Evolutionary conservation across 1,284 basidiomycete species (phyloP), one percentile per base, ranked within the genome.

Genomic region (Tilletia indica): DNA sequence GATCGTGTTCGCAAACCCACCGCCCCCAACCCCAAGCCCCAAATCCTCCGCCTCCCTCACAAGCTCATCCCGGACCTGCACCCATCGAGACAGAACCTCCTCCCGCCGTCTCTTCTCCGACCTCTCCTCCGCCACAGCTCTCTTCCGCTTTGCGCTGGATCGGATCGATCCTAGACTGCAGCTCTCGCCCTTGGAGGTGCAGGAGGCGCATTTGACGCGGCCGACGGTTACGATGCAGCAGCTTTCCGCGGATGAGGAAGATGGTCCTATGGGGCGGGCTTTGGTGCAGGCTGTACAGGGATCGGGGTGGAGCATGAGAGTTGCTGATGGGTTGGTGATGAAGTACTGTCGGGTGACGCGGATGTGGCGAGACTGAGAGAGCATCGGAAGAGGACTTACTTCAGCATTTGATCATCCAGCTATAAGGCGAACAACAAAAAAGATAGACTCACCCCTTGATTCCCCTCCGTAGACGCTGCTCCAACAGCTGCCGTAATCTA

Each of bases 161-260:
- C 51, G 51, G 51, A 54, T 25, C 12, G 51, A 54, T 11, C 51
- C 51, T 2, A 54, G 51, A 25, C 19, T n/a, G 51, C 51, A 54
- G 6, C 12, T 16, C 51, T 54, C 51, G 51, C 51, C 51, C 16
- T 54, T 54, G 51, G 51, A 54, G 51, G 51, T 54, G 51, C 51
- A 54, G 2, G 21, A 6, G 51, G 51, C 51, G 51, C 51, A 54
- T 54, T 54, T 54, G 51, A 54, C 51, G 51, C 51, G 51, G 51
- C 51, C 51, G 16, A 54, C 16, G 51, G 51, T 25, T 11, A 54
- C 51, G 51, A 54, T 54, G 51, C 51, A 54, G 42, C 42, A 45
- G 6, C 6, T 9, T 9, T 45, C 42, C 14, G 42, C 42, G 9
- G 42, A 45, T 0, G 42, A 45, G 3, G 14, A 45, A 1, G 42